phyloP scores from a whole-genome alignment of 371 early-diverging fungal genomes.

The Lichtheimia ramosa region DNA sequence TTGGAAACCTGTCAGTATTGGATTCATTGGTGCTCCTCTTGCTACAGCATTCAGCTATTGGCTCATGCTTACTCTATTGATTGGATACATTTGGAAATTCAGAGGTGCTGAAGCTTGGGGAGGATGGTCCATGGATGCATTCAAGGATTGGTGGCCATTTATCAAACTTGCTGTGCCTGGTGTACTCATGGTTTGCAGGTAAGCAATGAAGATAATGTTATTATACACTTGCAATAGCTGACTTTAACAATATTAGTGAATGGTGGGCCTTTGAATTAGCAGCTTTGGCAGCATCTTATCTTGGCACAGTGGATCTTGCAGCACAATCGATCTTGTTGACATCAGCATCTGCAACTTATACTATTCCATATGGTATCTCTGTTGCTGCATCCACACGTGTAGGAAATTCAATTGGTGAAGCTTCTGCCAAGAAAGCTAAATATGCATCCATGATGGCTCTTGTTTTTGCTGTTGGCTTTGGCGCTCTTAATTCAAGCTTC shows the following conservation, averaged over 20 bases:
- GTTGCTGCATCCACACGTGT: constrained; percentile 80
- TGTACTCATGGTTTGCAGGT: constrained; percentile 63
- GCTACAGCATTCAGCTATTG: constrained; percentile 78
- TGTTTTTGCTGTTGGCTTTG: constrained; percentile 44
- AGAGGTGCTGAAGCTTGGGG: constrained; percentile 80
- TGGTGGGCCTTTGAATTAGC: constrained; percentile 65
- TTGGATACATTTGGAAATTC: constrained; percentile 67
- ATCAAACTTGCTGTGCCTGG: constrained; percentile 73
- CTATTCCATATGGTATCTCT: constrained; percentile 69
- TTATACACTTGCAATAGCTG: too few species aligned
- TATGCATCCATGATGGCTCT: constrained; percentile 47
- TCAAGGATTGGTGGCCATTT: constrained; percentile 66
- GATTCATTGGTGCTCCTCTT: constrained; percentile 84
- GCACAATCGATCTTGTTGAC: constrained; percentile 85
- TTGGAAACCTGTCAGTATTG: constrained; percentile 61
- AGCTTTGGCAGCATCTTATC: constrained; percentile 62
- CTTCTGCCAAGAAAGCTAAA: constrained; percentile 41
- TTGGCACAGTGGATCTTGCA: constrained; percentile 79
- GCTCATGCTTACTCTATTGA: constrained; percentile 60
- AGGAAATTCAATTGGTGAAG: constrained; percentile 75
- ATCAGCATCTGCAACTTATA: constrained; percentile 69
- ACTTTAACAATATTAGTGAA: constrained; percentile 53
- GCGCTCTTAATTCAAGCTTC: constrained; percentile 33
- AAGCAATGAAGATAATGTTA: too few species aligned
- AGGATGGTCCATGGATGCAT: constrained; percentile 77